These are phyloP conservation scores for Bretziella fagacearum DNA, from an alignment of 2,329 filamentous ascomycete genomes.

Conservation along the genomic window DNA sequence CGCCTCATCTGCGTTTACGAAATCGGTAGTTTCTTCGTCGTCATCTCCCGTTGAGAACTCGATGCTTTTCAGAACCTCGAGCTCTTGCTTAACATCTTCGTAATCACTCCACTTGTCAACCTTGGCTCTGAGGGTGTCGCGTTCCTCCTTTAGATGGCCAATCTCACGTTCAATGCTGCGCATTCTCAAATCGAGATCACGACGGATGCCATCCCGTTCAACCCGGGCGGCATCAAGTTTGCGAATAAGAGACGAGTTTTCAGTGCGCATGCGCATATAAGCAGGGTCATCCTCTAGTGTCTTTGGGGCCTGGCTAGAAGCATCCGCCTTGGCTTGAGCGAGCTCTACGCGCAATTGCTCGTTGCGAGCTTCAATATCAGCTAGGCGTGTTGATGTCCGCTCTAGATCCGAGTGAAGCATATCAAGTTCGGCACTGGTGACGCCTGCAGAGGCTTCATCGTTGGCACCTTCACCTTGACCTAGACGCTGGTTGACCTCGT, in stretches of 20 bases:
- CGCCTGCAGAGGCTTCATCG: conserved; percentile 37
- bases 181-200: conserved; percentile 57
- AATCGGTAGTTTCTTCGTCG: conserved; percentile 30
- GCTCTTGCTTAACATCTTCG: conserved; percentile 86
- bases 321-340: conserved; percentile 61
- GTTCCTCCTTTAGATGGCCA: conserved; percentile 57
- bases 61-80: conserved; percentile 94
- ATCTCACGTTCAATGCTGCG: conserved; percentile 68
- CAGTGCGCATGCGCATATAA: conserved; percentile 74
- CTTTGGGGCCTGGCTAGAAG: conserved; percentile 38
- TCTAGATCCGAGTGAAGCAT: conserved; percentile 87
- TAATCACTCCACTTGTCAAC: conserved; percentile 86
- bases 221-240: conserved; percentile 71
- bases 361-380: conserved; percentile 84
- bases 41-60: conserved; percentile 88
- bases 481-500: conserved; percentile 85
- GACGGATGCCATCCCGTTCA: conserved; percentile 67
- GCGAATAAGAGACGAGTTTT: conserved; percentile 80
- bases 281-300: conserved; percentile 73
- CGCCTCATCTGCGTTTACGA: conserved; percentile 20
- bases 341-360: conserved; percentile 83
- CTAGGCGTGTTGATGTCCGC: conserved; percentile 67
- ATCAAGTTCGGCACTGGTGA: conserved; percentile 79
- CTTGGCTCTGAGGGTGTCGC: conserved; percentile 62
- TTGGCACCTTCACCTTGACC: conserved; percentile 52